Percentiles rank a stretch among this genome's conserved stretches.
phyloP scores from a whole-genome alignment of 148 eudicot species.

The Vaccinium vitisidaea region DNA sequence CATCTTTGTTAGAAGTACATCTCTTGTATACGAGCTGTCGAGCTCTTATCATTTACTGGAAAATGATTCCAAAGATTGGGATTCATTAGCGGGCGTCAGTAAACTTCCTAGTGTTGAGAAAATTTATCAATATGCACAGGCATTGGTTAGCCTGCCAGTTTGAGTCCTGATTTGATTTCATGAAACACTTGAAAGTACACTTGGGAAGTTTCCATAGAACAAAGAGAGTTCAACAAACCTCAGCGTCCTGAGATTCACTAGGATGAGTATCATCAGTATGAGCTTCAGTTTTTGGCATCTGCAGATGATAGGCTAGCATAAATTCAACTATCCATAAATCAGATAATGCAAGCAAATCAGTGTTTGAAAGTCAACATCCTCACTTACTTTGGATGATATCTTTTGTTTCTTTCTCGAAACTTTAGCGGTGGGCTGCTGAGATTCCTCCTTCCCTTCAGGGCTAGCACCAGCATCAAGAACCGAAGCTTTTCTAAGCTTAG shows the following conservation, averaged over 20 bases:
- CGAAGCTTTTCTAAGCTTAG: conserved; percentile 52
- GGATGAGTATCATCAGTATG: conserved; percentile 35
- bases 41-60: neutral
- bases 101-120: neutral
- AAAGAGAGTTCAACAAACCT: conserved; percentile 42
- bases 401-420: conserved; percentile 52
- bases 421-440: conserved; percentile 31
- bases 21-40: neutral
- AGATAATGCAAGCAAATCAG: conserved; percentile 10
- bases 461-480: conserved; percentile 31
- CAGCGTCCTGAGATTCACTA: conserved; percentile 47
- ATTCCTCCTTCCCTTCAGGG: conserved; percentile 44
- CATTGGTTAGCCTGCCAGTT: neutral
- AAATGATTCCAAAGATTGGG: neutral
- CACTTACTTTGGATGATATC: conserved; percentile 55
- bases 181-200: conserved; percentile 1
- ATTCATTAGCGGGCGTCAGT: neutral
- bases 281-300: conserved; percentile 51
- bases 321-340: conserved; percentile 17
- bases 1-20: neutral
- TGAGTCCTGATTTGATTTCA: conserved; percentile 10
- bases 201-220: neutral
- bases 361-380: conserved; percentile 9
- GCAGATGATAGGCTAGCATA: conserved; percentile 20
- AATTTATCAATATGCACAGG: neutral